Evolutionary conservation across 441 rosid genomes (phyloP), one percentile per base, ranked within the genome.

Genomic region (Biscutella laevigata): DNA sequence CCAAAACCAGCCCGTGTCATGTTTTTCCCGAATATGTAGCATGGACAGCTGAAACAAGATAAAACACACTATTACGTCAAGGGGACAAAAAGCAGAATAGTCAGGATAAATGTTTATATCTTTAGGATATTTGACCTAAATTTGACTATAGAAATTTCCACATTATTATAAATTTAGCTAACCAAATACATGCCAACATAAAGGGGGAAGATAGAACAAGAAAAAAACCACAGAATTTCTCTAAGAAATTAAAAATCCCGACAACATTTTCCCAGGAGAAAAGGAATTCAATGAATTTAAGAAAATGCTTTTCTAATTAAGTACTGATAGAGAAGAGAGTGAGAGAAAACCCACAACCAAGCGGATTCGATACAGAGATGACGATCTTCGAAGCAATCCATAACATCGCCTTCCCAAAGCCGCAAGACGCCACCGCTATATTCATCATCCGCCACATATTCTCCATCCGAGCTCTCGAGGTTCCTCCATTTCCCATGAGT

Each of bases 331-430:
- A 32, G 27, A 49, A 14, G 15, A 26, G 2, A n/a, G n/a, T n/a
- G n/a, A n/a, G 2, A 7, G 5, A 4, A 43, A n/a, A n/a, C 17
- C 5, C 73, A n/a, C 17, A 10, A 86, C 98, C 92, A 84, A 39
- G 77, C 52, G 22, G 98, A 82, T 78, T 90, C 76, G 52, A 81
- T 65, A 53, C 89, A 87, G 49, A 90, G 52, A 17, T 77, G 85
- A 67, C 84, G 87, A 77, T 90, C 86, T 28, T 82, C 89, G 26
- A 78, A 72, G 77, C 83, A 84, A 70, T 79, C 94, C 57, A 84
- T 80, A 11, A 86, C 81, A 55, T 75, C 84, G 36, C 92, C 91
- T 77, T 90, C 97, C 97, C 97, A 90, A 83, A 90, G 77, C 72
- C 97, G 78, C 1, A 84, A 81, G 47, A 83, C 89, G 26, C 79